Evolutionary conservation across 164 flowering plant species (phyloP).

Genomic region (Litsea cubeba): DNA sequence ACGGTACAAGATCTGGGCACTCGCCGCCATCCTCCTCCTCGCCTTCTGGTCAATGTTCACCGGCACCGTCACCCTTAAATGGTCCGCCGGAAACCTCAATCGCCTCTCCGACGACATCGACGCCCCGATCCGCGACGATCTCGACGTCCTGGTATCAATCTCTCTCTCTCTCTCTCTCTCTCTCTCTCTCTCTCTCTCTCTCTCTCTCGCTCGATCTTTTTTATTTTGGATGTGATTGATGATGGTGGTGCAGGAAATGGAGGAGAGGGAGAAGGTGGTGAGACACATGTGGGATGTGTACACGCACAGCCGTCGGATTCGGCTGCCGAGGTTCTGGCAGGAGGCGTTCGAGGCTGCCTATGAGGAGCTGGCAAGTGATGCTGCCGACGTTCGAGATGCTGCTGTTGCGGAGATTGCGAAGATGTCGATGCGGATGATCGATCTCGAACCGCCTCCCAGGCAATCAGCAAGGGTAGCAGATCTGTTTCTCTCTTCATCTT

Average conservation of each 20-base stretch:
- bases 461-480: neutral
- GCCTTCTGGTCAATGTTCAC: slow-evolving; percentile 99
- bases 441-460: slow-evolving; percentile 56
- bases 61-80: slow-evolving; percentile 87
- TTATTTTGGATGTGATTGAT: neutral
- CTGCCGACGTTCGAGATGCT: slow-evolving; percentile 53
- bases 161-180: neutral
- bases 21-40: slow-evolving; percentile 74
- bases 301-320: slow-evolving; percentile 65
- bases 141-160: slow-evolving; percentile 83
- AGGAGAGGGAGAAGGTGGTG: slow-evolving; percentile 98
- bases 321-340: slow-evolving; percentile 83
- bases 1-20: slow-evolving; percentile 90
- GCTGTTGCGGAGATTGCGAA: slow-evolving; percentile 93
- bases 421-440: slow-evolving; percentile 70
- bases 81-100: slow-evolving; percentile 84
- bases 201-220: too few species aligned
- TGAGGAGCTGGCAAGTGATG: slow-evolving; percentile 79
- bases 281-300: slow-evolving; percentile 98
- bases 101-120: slow-evolving; percentile 55
- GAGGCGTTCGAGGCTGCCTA: slow-evolving; percentile 95
- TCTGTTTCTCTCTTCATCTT: neutral
- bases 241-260: slow-evolving; percentile 63
- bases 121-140: slow-evolving; percentile 59
- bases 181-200: neutral